These are phyloP conservation scores for Hymenoscyphus salicellus DNA, from an alignment of 2,329 filamentous ascomycete genomes.

Conservation along the genomic window DNA sequence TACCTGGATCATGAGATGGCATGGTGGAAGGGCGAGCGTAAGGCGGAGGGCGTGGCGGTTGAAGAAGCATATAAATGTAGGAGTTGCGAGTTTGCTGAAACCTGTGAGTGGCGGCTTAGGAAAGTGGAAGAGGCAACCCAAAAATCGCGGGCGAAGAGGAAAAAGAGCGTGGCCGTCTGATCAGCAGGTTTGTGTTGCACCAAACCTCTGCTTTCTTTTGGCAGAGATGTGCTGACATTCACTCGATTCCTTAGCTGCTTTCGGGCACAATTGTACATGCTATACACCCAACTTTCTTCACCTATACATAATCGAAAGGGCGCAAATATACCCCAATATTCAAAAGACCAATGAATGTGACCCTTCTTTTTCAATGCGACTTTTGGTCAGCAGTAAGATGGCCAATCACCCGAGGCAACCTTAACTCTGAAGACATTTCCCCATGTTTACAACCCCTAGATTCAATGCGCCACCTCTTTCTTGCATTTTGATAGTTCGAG, in stretches of 20 bases:
- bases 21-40: conserved; percentile 83
- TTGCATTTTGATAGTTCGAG: too few species aligned
- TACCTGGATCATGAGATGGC: conserved; percentile 69
- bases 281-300: not conserved
- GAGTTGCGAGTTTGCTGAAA: conserved; percentile 76
- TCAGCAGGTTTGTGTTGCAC: not conserved
- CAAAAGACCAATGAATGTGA: too few species aligned
- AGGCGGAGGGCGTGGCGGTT: conserved; percentile 70
- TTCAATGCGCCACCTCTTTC: too few species aligned
- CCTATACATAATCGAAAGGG: not conserved
- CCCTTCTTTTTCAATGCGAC: too few species aligned
- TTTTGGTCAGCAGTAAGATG: too few species aligned
- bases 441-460: too few species aligned
- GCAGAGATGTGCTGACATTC: not conserved
- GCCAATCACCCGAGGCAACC: too few species aligned
- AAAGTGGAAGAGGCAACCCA: conserved; percentile 59
- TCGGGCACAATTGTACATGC: not conserved
- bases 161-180: not conserved
- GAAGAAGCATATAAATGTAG: conserved; percentile 88
- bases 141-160: conserved; percentile 25
- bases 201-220: not conserved
- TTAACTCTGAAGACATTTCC: too few species aligned
- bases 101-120: conserved; percentile 72
- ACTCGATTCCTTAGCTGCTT: not conserved
- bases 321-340: not conserved